phyloP scores from a whole-genome alignment of 1,284 basidiomycete species.

The Cutaneotrichosporon spelunceum region DNA sequence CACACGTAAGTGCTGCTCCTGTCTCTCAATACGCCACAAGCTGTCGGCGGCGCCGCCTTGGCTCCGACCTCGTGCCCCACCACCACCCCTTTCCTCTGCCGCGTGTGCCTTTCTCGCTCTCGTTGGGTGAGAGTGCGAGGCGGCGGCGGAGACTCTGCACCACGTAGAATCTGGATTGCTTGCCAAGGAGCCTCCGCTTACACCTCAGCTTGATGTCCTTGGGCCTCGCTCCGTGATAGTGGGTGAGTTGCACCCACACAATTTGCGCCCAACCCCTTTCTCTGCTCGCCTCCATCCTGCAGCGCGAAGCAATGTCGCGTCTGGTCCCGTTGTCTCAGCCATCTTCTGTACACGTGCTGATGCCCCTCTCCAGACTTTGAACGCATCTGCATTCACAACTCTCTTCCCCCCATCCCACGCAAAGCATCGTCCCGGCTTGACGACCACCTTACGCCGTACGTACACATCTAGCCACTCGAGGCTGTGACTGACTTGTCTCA shows the following conservation, averaged over 20 bases:
- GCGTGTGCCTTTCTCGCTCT: background rate
- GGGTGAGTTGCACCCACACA: slow-evolving; percentile 2
- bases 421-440: slow-evolving; percentile 2
- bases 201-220: slow-evolving; percentile 1
- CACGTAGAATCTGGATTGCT: background rate
- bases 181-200: background rate
- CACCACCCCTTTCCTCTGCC: background rate
- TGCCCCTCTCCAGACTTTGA: background rate
- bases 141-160: background rate
- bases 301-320: background rate
- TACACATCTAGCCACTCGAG: background rate
- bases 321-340: background rate
- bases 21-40: background rate
- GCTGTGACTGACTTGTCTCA: background rate
- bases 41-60: background rate
- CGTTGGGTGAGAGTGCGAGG: background rate
- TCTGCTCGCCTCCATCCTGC: background rate
- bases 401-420: background rate
- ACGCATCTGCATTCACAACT: slow-evolving; percentile 4
- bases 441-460: slow-evolving; percentile 8
- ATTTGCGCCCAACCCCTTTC: background rate
- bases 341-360: slow-evolving; percentile 7
- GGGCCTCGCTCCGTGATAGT: background rate
- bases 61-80: background rate
- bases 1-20: background rate